phyloP scores from a whole-genome alignment of 2,329 filamentous ascomycete species.

The Colletotrichum godetiae region DNA sequence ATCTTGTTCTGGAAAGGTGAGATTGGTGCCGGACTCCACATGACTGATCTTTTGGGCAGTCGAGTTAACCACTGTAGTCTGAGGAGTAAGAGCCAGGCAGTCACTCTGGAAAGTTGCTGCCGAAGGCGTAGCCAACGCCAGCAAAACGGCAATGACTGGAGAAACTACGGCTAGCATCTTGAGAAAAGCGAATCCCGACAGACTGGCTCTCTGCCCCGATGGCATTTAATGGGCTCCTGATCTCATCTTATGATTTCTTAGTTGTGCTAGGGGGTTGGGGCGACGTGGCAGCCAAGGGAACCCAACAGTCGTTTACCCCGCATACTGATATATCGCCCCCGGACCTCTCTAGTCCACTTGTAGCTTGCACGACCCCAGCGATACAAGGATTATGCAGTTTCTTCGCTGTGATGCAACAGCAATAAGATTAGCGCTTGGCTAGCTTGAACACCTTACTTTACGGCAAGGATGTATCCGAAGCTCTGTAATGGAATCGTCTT shows the following conservation, averaged over 20 bases:
- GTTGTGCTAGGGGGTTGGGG: neutral
- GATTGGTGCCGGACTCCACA: conserved; percentile 43
- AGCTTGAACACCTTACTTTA: neutral
- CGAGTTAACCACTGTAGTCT: conserved; percentile 38
- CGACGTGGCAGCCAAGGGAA: neutral
- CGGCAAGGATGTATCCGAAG: neutral
- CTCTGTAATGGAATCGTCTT: neutral
- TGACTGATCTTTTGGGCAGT: conserved; percentile 36
- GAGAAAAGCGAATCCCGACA: neutral
- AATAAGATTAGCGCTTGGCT: neutral
- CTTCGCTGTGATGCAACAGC: no score
- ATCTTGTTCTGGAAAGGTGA: conserved; percentile 45
- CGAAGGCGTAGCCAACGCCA: neutral
- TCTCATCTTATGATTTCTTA: neutral
- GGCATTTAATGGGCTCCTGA: neutral
- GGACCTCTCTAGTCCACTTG: neutral
- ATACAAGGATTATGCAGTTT: no score
- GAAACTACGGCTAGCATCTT: neutral
- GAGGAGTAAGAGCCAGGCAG: conserved; percentile 21
- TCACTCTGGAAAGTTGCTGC: conserved; percentile 6
- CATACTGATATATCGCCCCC: neutral
- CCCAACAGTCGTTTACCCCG: neutral
- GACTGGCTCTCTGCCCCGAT: neutral
- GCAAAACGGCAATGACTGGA: neutral
- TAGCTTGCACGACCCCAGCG: neutral